Percentiles rank a stretch among this genome's conserved stretches.
phyloP scores from a whole-genome alignment of 805 yeast genomes.

The Monosporozyma unispora region DNA sequence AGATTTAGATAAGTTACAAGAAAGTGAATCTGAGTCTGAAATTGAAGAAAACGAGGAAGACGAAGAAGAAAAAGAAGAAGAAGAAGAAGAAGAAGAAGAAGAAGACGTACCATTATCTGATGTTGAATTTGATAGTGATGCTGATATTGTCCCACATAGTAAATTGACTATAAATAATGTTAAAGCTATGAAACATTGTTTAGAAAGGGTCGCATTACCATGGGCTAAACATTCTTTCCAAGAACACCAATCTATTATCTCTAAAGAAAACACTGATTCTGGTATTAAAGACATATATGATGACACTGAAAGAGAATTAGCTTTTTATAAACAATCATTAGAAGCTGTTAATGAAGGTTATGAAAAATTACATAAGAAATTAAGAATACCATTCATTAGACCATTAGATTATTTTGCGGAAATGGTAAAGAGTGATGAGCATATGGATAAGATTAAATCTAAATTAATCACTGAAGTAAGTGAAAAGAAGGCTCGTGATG shows the following conservation, averaged over 20 bases:
- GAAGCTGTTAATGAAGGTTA: conserved; percentile 73
- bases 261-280: conserved; percentile 50
- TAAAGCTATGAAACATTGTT: conserved; percentile 68
- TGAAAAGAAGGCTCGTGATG: conserved; percentile 83
- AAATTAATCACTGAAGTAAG: conserved; percentile 72
- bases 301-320: conserved; percentile 91
- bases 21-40: conserved; percentile 33
- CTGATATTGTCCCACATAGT: conserved; percentile 87
- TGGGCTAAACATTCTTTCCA: conserved; percentile 59
- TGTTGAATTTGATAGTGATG: conserved; percentile 87
- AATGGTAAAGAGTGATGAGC: conserved; percentile 96
- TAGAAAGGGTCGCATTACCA: conserved; percentile 55
- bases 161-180: conserved; percentile 81
- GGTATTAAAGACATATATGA: conserved; percentile 82
- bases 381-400: conserved; percentile 80
- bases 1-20: conserved; percentile 46
- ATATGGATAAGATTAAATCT: conserved; percentile 86
- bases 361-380: conserved; percentile 44
- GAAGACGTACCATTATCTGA: conserved; percentile 85
- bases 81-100: conserved; percentile 56
- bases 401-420: conserved; percentile 97
- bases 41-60: conserved; percentile 38
- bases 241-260: conserved; percentile 72
- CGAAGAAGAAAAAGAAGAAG: conserved; percentile 46
- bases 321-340: conserved; percentile 89